phyloP scores from a whole-genome alignment of 2,329 filamentous ascomycete species.

The Hypoxylon sp. region DNA sequence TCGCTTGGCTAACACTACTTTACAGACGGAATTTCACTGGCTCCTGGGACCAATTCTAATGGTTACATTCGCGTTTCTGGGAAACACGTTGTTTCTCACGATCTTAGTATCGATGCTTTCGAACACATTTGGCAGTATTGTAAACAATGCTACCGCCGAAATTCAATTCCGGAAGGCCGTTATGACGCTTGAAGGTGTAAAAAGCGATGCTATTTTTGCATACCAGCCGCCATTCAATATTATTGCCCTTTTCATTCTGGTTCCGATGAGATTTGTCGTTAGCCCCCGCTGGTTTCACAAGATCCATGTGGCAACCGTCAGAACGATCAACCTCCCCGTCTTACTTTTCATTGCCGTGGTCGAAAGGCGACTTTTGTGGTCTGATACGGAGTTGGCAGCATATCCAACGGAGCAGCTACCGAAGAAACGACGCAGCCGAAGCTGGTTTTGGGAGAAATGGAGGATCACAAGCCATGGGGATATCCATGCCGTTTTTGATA shows the following conservation, averaged over 20 bases:
- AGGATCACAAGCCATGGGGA: constrained; percentile 76
- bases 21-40: constrained; percentile 75
- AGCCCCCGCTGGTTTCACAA: constrained; percentile 90
- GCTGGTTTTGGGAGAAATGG: constrained; percentile 72
- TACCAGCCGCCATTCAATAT: constrained; percentile 88
- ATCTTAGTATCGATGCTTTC: constrained; percentile 87
- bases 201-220: constrained; percentile 82
- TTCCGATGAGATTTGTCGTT: constrained; percentile 80
- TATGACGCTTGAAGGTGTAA: constrained; percentile 84
- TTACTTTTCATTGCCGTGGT: constrained; percentile 74
- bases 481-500: constrained; percentile 76
- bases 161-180: constrained; percentile 85
- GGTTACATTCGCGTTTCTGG: constrained; percentile 84
- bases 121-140: constrained; percentile 83
- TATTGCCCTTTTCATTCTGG: constrained; percentile 74
- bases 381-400: constrained; percentile 44
- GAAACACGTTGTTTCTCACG: constrained; percentile 88
- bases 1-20: constrained; percentile 11
- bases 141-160: constrained; percentile 79
- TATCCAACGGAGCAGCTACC: constrained; percentile 35
- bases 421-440: constrained; percentile 44
- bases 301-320: constrained; percentile 80
- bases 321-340: constrained; percentile 77
- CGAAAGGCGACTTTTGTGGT: constrained; percentile 76
- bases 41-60: constrained; percentile 81